Conservation (phyloP, 306 rosid genomes). For the Astragalus membranaceus region DNA sequence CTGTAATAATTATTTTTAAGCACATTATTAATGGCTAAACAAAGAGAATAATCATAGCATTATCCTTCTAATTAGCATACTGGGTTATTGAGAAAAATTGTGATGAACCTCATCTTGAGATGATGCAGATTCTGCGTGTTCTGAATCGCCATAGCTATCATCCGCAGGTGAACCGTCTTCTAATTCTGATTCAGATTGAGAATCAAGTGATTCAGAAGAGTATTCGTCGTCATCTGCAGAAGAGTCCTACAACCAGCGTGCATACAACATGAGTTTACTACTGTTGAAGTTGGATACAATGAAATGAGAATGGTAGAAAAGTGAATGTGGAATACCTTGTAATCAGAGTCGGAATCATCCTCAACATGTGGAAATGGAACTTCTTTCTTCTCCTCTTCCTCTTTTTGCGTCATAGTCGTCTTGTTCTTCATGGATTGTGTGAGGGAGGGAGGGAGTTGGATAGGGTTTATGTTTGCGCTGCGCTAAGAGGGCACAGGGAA, state of each 20-base stretch:
- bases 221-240: slow-evolving; percentile 1
- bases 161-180: slow-evolving; percentile 10
- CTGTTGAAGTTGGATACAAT: not conserved
- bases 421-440: not conserved
- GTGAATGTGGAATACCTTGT: slow-evolving; percentile 23
- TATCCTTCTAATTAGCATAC: too few species aligned
- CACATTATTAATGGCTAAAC: too few species aligned
- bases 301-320: not conserved
- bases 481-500: not conserved
- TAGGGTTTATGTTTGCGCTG: slow-evolving; percentile 10
- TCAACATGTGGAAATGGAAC: not conserved
- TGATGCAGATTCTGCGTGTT: slow-evolving; percentile 27
- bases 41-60: too few species aligned
- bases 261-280: not conserved
- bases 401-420: slow-evolving; percentile 2
- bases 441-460: too few species aligned
- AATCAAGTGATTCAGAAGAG: slow-evolving; percentile 12
- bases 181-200: slow-evolving; percentile 17
- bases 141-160: slow-evolving; percentile 21
- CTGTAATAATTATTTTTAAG: too few species aligned
- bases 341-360: slow-evolving; percentile 30
- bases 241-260: slow-evolving; percentile 13
- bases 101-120: slow-evolving; percentile 39
- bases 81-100: too few species aligned
- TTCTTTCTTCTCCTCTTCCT: not conserved